Evolutionary conservation across 805 yeast genomes (phyloP), one percentile per base, ranked within the genome.

Genomic region (Wickerhamiella lipophila): DNA sequence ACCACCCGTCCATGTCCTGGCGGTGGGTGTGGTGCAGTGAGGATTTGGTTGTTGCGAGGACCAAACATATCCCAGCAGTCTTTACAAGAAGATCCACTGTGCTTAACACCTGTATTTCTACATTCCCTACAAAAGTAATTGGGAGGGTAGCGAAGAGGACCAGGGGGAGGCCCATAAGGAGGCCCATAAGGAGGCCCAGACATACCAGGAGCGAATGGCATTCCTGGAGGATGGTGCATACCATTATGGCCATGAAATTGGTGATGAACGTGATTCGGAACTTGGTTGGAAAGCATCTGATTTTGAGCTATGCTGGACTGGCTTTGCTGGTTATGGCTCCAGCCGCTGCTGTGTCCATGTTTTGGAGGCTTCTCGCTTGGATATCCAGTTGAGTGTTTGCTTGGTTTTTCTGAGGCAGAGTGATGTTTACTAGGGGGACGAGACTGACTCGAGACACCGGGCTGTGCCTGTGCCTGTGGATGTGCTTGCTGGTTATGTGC

Each of bases 41-140:
- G 26, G 9, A 45, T 29, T 15, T 27, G 23, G 19, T 25, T 45
- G 36, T 36, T 45, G 26, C 48, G 42, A 13, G 48, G 48, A 3
- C 48, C 48, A 27, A 45, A 45, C 42, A 27, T 18, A 9, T 25
- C 42, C 48, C 48, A 45, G 48, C 48, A 45, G 42, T 45, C 36
- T 21, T 45, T 35, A 29, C 48, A 45, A 16, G 48, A 45, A 21
- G 19, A 27, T 16, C 48, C 48, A 25, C 36, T 36, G 6, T 35
- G 42, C 27, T 45, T 45, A 22, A 34, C 21, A 13, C 48, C 48
- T 3, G 42, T 45, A 29, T 45, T 45, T 4, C 16, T 8, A 23
- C 48, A 45, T 6, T 45, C 21, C 18, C 8, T 11, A 19, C 48
- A 45, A 19, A 21, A 21, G 21, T 36, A 45, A 21, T 34, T 23